Percentiles rank a stretch among this genome's conserved stretches.
Conservation (phyloP, 2,329 filamentous ascomycete species). For the Colletotrichum sp. region DNA sequence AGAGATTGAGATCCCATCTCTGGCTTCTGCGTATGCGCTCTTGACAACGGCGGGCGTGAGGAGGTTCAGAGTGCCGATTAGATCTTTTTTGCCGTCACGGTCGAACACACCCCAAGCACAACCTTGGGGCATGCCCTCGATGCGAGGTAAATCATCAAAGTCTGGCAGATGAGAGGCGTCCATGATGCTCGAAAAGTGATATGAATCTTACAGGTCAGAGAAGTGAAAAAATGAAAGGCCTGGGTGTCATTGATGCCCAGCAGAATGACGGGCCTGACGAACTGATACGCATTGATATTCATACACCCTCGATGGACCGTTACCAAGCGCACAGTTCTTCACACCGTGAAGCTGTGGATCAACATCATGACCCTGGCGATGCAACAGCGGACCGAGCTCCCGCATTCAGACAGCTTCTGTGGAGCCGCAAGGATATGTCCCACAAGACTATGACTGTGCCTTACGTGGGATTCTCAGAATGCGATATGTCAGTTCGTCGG, state of each 20-base stretch:
- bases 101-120: conserved; percentile 60
- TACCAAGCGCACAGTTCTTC: not conserved
- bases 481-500: not conserved
- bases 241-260: not conserved
- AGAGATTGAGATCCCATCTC: conserved; percentile 54
- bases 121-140: conserved; percentile 49
- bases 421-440: not conserved
- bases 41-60: conserved; percentile 50
- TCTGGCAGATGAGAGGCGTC: conserved; percentile 37
- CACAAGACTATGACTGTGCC: not conserved
- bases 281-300: not conserved
- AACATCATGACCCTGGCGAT: not conserved
- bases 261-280: not conserved
- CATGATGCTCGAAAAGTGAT: not conserved
- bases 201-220: not conserved
- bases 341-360: not conserved
- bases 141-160: conserved; percentile 46
- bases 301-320: not conserved
- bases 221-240: not conserved
- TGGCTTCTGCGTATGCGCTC: conserved; percentile 45
- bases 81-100: conserved; percentile 52
- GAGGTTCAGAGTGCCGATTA: conserved; percentile 57
- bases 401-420: not conserved
- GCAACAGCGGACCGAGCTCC: not conserved
- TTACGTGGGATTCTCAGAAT: not conserved